Evolutionary conservation across 2,329 filamentous ascomycete species (phyloP), one percentile per base, ranked within the genome.

Genomic region (Penicillium corylophilum): DNA sequence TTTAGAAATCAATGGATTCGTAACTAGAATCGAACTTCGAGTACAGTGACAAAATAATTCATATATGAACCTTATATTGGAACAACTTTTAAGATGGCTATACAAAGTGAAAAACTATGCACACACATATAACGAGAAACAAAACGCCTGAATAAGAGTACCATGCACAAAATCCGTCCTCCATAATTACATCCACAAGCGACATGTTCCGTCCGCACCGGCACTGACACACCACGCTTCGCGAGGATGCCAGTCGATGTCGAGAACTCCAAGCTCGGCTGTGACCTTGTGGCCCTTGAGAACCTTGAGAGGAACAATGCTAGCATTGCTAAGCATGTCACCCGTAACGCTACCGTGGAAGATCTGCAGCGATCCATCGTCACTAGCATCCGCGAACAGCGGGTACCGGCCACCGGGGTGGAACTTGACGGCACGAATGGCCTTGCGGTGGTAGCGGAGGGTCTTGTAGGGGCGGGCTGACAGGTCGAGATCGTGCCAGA

Each of bases 401-500:
- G 94, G 92, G 55, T 86, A 83, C 8, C 82, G 80, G n/a, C 79
- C 79, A 54, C 85, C 84, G 51, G 86, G 85, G 74, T 99, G 95
- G 74, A 89, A 99, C 62, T 84, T 86, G 49, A 96, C 94, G 12
- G 87, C 85, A 43, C 95, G 84, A 65, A 99, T 95, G 41, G 94
- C 94, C 73, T 95, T 89, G 55, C 84, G 77, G 76, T 99, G 94
- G 78, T 97, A 99, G 45, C 94, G 84, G 75, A 99, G 86, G 1
- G 93, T 97, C 79, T 96, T 96, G 79, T 95, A 97, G 0, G 94
- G 94, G 44, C 90, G 85, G 57, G 83, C 86, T 1, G 90, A 94
- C 31, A 99, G 83, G 62, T 99, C 94, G 48, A 97, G 81, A 74
- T 99, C 94, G 75, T 97, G 94, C 94, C 94, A 99, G 28, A 99